Evolutionary conservation across 2,329 filamentous ascomycete genomes (phyloP), one percentile per base, ranked within the genome.

Genomic region (Cladobotryum mycophilum): DNA sequence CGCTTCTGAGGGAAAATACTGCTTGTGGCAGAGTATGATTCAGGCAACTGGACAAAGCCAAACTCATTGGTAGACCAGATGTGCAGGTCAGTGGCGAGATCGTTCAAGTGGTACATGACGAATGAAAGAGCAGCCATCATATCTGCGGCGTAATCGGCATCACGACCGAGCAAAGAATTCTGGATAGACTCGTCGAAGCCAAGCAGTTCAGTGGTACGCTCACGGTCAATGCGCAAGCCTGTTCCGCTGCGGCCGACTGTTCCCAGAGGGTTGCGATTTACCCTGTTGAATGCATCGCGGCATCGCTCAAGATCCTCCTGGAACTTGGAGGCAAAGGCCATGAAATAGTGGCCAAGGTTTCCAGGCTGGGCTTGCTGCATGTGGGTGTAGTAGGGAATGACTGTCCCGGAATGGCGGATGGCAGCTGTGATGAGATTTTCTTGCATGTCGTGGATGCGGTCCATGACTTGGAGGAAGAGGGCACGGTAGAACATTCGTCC

Each of bases 281-380:
- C 11, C 12, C 36, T 38, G 14, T 38, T 38, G 36, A 17, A 38
- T 7, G 36, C 36, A n/a, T 38, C 36, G 13, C 17, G 36, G 17
- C 14, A 38, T 38, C 36, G 36, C 36, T 17, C 5, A n/a, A n/a
- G 17, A 38, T 38, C 25, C 8, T 30, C 25, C 25, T 30, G 25
- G 36, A 38, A 38, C 17, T n/a, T 38, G 36, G 36, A 7, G 2
- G 25, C 25, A 30, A 30, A 30, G 25, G 25, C 25, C 36, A 17
- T 38, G 36, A 17, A 14, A 22, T 55, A 55, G 22, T 54, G 52
- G 2, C 43, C 54, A 41, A 52, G 47, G 47, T 52, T 51, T 13
- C 48, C 54, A 9, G 54, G 52, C 43, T 55, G 54, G 13, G 54
- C 52, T 42, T 54, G 54, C 37, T 54, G 54, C 48, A 55, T 49